Evolutionary conservation across 352 stramenopile species (phyloP), one percentile per base, ranked within the genome.

Genomic region (Phytophthora cryptogea): DNA sequence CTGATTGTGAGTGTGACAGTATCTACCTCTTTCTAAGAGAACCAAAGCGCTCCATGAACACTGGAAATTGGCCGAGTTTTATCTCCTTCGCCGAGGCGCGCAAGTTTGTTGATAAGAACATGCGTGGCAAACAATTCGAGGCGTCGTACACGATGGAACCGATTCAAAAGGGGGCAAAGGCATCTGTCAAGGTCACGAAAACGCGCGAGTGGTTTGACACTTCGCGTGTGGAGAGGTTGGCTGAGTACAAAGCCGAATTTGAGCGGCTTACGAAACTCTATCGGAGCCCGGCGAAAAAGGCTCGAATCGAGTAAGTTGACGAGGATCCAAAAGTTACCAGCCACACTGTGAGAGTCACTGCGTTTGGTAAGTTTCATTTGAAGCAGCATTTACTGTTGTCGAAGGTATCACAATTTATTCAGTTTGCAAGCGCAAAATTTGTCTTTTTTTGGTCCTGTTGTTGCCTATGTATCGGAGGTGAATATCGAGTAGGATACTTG

Each of bases 211-310:
- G 37, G 37, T 44, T 26, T 44, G 37, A 44, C 16, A 27, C 13
- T 44, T 44, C 37, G 37, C 37, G 37, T n/a, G 37, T 44, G 5
- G 27, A 44, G 37, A 44, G 16, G 37, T 44, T 44, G 37, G 8
- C 37, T 9, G 16, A 44, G 14, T 28, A 27, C 16, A n/a, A 27
- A 44, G 16, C 4, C 16, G 37, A 44, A 44, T 44, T 44, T n/a
- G 37, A 44, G 37, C 37, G 16, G 3, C 8, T 28, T 2, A 27
- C 7, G 37, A 44, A 44, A 44, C 0, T 44, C 16, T 44, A 44
- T 20, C 37, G 8, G 8, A 44, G 37, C n/a, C 37, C 16, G 9
- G 5, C n/a, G n/a, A 42, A 42, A n/a, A 42, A 42, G 14, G 36
- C 36, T 13, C 37, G 37, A 20, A 16, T 44, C 8, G 37, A 26